Conservation (phyloP, 306 rosid species). For the Begonia fuchsioides region DNA sequence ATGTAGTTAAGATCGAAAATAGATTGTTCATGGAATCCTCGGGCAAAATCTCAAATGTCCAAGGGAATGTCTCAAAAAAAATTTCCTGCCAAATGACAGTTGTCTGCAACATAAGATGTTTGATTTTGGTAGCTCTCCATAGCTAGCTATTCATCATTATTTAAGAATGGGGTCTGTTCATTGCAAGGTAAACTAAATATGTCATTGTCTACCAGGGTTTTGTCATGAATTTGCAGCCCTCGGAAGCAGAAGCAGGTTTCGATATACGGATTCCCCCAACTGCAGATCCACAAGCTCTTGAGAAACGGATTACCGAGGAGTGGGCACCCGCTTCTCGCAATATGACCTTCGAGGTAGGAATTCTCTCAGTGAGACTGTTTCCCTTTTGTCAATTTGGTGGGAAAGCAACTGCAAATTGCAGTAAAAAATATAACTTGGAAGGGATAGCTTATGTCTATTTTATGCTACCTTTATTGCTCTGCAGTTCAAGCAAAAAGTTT, state of each 20-base stretch:
- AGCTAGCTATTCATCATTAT: too few relatives aligned
- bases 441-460: constrained; percentile 1
- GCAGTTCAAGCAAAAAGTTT: constrained; percentile 64
- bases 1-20: too few relatives aligned
- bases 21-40: too few relatives aligned
- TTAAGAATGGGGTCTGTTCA: too few relatives aligned
- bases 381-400: too few relatives aligned
- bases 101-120: too few relatives aligned
- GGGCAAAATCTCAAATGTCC: too few relatives aligned
- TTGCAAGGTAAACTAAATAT: constrained; percentile 64
- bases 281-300: constrained; percentile 22
- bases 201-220: constrained; percentile 83
- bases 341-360: constrained; percentile 63
- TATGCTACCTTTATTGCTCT: constrained; percentile 16
- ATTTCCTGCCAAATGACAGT: too few relatives aligned
- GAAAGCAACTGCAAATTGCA: too few relatives aligned
- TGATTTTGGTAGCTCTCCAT: too few relatives aligned
- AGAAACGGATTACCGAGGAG: constrained; percentile 53
- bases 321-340: constrained; percentile 69
- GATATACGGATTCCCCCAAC: constrained; percentile 84
- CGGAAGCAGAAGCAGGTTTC: constrained; percentile 97
- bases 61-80: too few relatives aligned
- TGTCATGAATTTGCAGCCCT: constrained; percentile 97
- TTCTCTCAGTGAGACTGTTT: neutral
- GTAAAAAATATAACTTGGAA: too few relatives aligned